Evolutionary conservation across 1,284 basidiomycete species (phyloP).

Genomic region (Boletus sp.): DNA sequence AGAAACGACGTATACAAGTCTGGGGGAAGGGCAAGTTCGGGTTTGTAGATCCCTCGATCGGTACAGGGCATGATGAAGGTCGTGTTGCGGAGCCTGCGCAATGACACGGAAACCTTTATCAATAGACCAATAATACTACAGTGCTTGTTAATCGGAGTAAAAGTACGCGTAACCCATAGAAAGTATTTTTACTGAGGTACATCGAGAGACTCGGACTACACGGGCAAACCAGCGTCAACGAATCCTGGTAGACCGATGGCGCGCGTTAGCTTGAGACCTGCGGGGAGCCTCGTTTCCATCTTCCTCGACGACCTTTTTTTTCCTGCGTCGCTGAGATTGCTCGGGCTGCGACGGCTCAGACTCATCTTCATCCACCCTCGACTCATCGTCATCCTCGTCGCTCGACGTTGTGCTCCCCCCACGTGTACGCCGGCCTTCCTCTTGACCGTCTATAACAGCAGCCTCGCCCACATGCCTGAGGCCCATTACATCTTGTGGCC

Average conservation of each 20-base stretch:
- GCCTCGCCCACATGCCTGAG: conserved; percentile 60
- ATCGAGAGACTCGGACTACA: not conserved
- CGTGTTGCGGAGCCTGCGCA: conserved; percentile 34
- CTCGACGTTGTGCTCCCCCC: conserved; percentile 35
- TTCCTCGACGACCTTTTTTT: conserved; percentile 34
- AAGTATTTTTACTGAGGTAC: not conserved
- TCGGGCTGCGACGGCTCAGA: conserved; percentile 7
- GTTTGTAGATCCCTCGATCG: conserved; percentile 48
- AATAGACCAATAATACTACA: conserved; percentile 29
- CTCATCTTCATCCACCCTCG: conserved; percentile 34
- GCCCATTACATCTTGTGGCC: conserved; percentile 48
- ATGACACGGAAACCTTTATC: conserved; percentile 16
- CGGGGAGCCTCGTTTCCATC: conserved; percentile 25
- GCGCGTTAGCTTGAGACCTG: conserved; percentile 23
- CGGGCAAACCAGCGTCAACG: conserved; percentile 8
- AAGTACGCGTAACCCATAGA: conserved; percentile 13
- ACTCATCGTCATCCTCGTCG: conserved; percentile 43
- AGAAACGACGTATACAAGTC: conserved; percentile 56
- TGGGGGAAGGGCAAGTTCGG: conserved; percentile 76
- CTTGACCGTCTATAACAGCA: conserved; percentile 57
- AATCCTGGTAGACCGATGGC: conserved; percentile 27
- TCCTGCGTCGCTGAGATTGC: conserved; percentile 29
- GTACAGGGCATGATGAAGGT: conserved; percentile 39
- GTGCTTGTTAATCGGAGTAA: conserved; percentile 15
- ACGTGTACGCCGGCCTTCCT: conserved; percentile 45